Evolutionary conservation across 2,329 filamentous ascomycete species (phyloP).

Genomic region (Fusarium anguioides): DNA sequence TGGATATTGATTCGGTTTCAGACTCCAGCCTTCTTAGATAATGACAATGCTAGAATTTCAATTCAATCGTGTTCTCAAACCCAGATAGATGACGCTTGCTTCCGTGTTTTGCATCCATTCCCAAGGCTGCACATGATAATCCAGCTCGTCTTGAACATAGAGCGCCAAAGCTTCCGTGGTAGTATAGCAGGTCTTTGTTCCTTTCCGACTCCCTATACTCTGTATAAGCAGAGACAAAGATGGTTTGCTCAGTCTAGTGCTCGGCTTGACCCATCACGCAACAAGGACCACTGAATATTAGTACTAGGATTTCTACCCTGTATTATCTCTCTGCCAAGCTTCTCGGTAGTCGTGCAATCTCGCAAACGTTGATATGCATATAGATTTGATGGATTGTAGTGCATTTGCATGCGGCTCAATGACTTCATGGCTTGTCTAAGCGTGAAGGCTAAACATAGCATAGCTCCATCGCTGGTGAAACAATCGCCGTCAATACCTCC

Average conservation of each 20-base stretch:
- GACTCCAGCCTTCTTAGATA: neutral
- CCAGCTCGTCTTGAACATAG: neutral
- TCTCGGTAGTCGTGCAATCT: conserved; percentile 3
- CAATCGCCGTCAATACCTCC: conserved; percentile 14
- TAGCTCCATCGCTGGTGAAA: conserved; percentile 23
- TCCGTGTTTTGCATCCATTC: conserved; percentile 5
- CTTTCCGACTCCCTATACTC: neutral
- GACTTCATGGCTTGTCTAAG: conserved; percentile 20
- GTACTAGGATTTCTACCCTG: too few species aligned
- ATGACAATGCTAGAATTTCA: neutral
- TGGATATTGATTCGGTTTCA: neutral
- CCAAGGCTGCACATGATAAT: neutral
- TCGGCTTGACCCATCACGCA: too few species aligned
- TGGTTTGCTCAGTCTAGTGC: too few species aligned
- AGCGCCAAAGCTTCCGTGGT: neutral
- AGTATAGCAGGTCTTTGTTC: neutral
- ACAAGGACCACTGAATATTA: neutral
- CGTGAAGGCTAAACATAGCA: neutral
- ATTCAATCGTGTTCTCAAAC: conserved; percentile 3
- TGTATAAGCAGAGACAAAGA: too few species aligned
- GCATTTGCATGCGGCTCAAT: neutral
- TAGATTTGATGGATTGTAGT: neutral
- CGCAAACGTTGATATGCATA: neutral
- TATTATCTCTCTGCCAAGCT: neutral
- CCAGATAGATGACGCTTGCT: neutral